These are phyloP conservation scores for Cladosporium oxysporum DNA, from an alignment of 2,329 filamentous ascomycete genomes.

Conservation along the genomic window DNA sequence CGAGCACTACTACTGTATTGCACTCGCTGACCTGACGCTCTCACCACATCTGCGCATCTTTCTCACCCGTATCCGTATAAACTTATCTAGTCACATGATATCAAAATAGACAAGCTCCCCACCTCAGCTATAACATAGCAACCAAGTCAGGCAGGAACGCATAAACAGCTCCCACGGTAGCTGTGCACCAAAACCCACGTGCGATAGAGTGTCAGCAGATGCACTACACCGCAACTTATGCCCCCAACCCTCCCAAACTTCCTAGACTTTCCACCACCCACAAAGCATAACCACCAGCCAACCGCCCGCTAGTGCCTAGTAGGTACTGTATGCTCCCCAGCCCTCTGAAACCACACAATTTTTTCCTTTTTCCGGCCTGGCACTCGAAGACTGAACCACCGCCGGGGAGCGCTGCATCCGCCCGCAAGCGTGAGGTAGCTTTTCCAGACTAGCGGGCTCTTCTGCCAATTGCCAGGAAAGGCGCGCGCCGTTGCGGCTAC, in stretches of 20 bases:
- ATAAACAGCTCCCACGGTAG: slow-evolving; percentile 4
- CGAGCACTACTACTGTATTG: not conserved
- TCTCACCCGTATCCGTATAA: not conserved
- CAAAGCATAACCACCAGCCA: not conserved
- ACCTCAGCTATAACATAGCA: not conserved
- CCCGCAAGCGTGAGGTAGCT: not conserved
- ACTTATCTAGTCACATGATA: not conserved
- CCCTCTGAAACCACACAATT: slow-evolving; percentile 18
- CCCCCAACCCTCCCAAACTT: not conserved
- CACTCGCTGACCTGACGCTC: not conserved
- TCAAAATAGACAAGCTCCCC: not conserved
- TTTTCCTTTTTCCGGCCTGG: not conserved
- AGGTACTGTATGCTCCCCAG: not conserved
- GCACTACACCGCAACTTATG: slow-evolving; percentile 1
- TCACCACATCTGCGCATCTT: not conserved
- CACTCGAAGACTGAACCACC: not conserved
- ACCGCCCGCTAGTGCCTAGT: not conserved
- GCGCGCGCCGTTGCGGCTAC: slow-evolving; percentile 3
- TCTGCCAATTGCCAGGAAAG: not conserved
- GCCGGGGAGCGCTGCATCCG: slow-evolving; percentile 5
- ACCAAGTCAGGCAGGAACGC: not conserved
- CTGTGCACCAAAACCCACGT: not conserved
- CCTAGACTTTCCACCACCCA: not conserved
- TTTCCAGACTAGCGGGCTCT: not conserved
- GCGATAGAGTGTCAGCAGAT: not conserved